Evolutionary conservation across 352 stramenopile genomes (phyloP).

Genomic region (Globisporangium spinosum): DNA sequence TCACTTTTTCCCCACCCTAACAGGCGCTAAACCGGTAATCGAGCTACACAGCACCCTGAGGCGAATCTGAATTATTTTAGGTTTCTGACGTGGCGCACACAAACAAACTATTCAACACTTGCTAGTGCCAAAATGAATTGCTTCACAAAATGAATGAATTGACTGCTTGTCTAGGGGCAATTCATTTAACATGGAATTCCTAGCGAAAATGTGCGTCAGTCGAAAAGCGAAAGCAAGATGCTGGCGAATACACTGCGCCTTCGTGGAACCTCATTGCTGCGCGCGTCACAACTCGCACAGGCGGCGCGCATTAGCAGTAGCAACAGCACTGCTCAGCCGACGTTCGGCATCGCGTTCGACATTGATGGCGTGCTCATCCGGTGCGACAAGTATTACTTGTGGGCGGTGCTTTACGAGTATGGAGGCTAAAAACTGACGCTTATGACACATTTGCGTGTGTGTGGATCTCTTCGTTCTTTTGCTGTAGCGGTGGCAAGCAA

Average conservation of each 20-base stretch:
- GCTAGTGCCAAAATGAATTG: not conserved
- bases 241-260: not conserved
- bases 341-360: slow-evolving; percentile 88
- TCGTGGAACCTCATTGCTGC: not conserved
- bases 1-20: not conserved
- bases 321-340: slow-evolving; percentile 14
- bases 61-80: not conserved
- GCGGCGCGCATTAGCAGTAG: not conserved
- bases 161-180: not conserved
- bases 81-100: not conserved
- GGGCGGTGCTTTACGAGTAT: not conserved
- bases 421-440: not conserved
- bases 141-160: not conserved
- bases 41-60: not conserved
- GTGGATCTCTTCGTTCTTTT: not conserved
- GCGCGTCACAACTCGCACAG: not conserved
- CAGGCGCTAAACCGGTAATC: not conserved
- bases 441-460: not conserved
- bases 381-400: slow-evolving; percentile 19
- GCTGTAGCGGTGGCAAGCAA: slow-evolving; percentile 51
- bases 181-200: not conserved
- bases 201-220: not conserved
- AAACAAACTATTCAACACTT: not conserved
- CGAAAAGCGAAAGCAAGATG: not conserved
- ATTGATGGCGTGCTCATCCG: slow-evolving; percentile 91